Base-by-base conservation (phyloP, 148 eudicot species). In the Nyssa sinensis region DNA sequence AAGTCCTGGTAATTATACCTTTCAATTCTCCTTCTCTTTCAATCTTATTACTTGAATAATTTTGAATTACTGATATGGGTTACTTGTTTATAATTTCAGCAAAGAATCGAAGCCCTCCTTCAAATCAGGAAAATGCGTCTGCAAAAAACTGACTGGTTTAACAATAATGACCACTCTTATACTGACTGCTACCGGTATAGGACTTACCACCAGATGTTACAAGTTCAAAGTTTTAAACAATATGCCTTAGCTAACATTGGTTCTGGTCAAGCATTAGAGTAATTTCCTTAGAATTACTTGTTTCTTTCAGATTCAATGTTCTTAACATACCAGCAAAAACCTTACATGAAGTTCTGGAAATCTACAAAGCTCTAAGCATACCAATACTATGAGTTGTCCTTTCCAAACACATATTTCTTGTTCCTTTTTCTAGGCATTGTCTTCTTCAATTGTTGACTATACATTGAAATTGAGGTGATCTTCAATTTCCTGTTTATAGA, bases 1-100 rank as follows among this genome's bases (percentile, higher is more conserved):
- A 32, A 94, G 97, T 78, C 98, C 98, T 17, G 85, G 97, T 92
- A 84, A 87, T 59, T 78, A 44, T 27, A 39, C 33, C 41, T 23
- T 60, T 55, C n/a, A 1, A 39, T 21, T 58, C 29, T 21, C 51
- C 29, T 62, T 9, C 64, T 66, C 23, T 27, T 24, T 29, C 32
- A 69, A 31, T 55, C 17, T 64, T 60, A n/a, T 30, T 30, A 24
- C 35, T 21, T 8, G 34, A 41, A 53, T 5, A 41, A 13, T 58
- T 53, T 32, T 11, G 10, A 67, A 53, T 49, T 51, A 24, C 72
- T 59, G 33, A 66, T 24, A 57, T 66, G 33, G 33, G 21, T 28
- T 62, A 66, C 57, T 62, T 30, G 33, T 28, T 64, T 58, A n/a
- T 14, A 28, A 72, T 66, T 81, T 81, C 90, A 90, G 95, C 78